Percentiles rank a stretch among this genome's conserved stretches.
Evolutionary conservation across 768 basidiomycete genomes (phyloP).

Genomic region (Lactifluus subvellereus): DNA sequence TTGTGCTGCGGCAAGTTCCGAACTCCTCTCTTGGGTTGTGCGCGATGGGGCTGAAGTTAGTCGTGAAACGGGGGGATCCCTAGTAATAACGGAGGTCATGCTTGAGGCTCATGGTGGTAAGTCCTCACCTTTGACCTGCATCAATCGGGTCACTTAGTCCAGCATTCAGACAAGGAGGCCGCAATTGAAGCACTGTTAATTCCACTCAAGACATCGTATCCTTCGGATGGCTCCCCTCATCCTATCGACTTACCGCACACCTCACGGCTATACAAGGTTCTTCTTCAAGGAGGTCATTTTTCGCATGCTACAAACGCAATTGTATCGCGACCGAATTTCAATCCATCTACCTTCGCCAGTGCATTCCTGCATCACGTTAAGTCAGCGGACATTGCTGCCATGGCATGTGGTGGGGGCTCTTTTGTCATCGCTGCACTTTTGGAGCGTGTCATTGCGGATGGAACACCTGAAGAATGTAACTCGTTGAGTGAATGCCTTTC

Average conservation of each 20-base stretch:
- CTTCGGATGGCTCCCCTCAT: slow-evolving; percentile 53
- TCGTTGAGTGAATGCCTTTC: slow-evolving; percentile 3
- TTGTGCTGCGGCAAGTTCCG: slow-evolving; percentile 64
- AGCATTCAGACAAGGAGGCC: slow-evolving; percentile 55
- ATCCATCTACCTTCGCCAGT: slow-evolving; percentile 52
- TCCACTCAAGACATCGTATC: slow-evolving; percentile 51
- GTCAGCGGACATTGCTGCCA: slow-evolving; percentile 43
- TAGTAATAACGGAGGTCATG: slow-evolving; percentile 78
- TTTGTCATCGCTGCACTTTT: slow-evolving; percentile 74
- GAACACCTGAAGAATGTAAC: slow-evolving; percentile 9
- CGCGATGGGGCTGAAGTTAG: slow-evolving; percentile 56
- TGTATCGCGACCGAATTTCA: slow-evolving; percentile 48
- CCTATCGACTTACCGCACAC: slow-evolving; percentile 78
- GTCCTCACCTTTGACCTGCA: slow-evolving; percentile 26
- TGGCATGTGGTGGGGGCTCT: slow-evolving; percentile 59
- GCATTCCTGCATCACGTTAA: slow-evolving; percentile 52
- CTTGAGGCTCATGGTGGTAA: slow-evolving; percentile 79
- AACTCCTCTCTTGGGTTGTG: slow-evolving; percentile 63
- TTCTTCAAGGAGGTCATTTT: slow-evolving; percentile 89
- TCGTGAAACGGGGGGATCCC: slow-evolving; percentile 72
- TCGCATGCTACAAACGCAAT: slow-evolving; percentile 54
- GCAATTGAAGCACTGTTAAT: slow-evolving; percentile 57
- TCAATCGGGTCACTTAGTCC: neutral
- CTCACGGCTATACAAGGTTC: slow-evolving; percentile 79
- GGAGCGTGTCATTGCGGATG: slow-evolving; percentile 40